These are phyloP conservation scores for Ogataea allantospora DNA, from an alignment of 805 yeast species.

Conservation along the genomic window DNA sequence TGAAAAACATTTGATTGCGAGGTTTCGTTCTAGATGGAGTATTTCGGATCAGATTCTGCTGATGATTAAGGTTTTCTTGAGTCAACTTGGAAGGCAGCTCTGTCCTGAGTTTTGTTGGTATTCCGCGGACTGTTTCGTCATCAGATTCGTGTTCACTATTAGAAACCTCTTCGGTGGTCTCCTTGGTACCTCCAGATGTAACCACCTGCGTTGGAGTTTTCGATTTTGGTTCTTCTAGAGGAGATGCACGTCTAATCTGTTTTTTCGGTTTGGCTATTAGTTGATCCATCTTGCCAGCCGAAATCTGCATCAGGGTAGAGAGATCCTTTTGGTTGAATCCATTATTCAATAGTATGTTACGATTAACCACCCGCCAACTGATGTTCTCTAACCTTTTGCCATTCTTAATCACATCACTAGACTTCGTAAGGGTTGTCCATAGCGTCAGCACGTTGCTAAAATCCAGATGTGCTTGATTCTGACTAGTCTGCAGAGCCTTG, in stretches of 20 bases:
- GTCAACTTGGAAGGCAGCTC: slow-evolving; percentile 17
- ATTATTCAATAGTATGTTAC: slow-evolving; percentile 27
- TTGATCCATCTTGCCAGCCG: slow-evolving; percentile 18
- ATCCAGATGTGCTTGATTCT: slow-evolving; percentile 29
- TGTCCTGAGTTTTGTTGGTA: background rate
- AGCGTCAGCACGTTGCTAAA: slow-evolving; percentile 40
- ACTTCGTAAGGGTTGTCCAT: slow-evolving; percentile 40
- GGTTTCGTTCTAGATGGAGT: slow-evolving; percentile 2
- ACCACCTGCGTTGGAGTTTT: slow-evolving; percentile 18
- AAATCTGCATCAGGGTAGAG: slow-evolving; percentile 29
- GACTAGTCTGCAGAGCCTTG: slow-evolving; percentile 23
- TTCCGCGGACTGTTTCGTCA: slow-evolving; percentile 10
- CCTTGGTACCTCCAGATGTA: slow-evolving; percentile 23
- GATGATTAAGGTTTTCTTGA: slow-evolving; percentile 17
- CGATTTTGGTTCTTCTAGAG: slow-evolving; percentile 2
- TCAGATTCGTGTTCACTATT: slow-evolving; percentile 23
- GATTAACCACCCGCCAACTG: slow-evolving; percentile 37
- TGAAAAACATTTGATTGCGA: slow-evolving; percentile 31
- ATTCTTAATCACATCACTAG: slow-evolving; percentile 31
- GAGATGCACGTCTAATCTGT: slow-evolving; percentile 1
- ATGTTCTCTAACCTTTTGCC: slow-evolving; percentile 37
- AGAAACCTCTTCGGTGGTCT: slow-evolving; percentile 30
- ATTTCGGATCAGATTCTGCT: slow-evolving; percentile 14
- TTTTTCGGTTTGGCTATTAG: slow-evolving; percentile 1
- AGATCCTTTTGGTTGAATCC: slow-evolving; percentile 28